phyloP scores from a whole-genome alignment of 208 protist species.

The Tritrichomonas foetus region DNA sequence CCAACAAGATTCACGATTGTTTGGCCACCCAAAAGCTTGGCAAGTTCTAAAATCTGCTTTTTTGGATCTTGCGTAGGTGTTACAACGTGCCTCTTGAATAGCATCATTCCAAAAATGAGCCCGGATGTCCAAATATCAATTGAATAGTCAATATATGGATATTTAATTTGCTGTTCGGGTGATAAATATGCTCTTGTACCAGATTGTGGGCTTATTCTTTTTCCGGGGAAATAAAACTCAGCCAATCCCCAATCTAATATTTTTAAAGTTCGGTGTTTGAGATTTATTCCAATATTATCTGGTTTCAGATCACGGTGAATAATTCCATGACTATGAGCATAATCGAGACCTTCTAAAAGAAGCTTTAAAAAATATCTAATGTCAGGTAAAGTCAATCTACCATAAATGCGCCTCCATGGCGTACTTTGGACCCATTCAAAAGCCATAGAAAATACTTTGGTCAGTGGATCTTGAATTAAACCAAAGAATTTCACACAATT shows the following conservation, averaged over 20 bases:
- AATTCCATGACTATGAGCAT: conserved; percentile 5
- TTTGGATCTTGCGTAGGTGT: neutral
- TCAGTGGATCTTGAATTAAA: neutral
- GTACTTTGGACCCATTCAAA: neutral
- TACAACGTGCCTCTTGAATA: neutral
- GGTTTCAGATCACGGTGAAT: neutral
- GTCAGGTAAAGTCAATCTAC: neutral
- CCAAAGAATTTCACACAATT: neutral
- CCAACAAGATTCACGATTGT: neutral
- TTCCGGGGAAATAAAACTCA: neutral
- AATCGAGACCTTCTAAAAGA: neutral
- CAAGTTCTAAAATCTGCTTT: neutral
- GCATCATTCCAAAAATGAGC: neutral
- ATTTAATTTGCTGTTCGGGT: neutral
- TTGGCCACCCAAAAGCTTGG: neutral
- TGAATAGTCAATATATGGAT: neutral
- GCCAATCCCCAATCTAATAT: neutral
- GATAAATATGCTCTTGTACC: neutral
- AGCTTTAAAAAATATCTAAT: neutral
- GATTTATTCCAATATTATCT: neutral
- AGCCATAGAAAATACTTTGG: neutral
- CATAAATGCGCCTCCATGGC: neutral
- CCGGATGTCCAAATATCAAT: neutral
- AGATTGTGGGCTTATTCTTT: neutral
- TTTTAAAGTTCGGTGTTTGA: neutral